Percentiles rank a stretch among this genome's conserved stretches.
Evolutionary conservation across 1,139 yeast genomes (phyloP).

Genomic region (Taiozyma onychis): DNA sequence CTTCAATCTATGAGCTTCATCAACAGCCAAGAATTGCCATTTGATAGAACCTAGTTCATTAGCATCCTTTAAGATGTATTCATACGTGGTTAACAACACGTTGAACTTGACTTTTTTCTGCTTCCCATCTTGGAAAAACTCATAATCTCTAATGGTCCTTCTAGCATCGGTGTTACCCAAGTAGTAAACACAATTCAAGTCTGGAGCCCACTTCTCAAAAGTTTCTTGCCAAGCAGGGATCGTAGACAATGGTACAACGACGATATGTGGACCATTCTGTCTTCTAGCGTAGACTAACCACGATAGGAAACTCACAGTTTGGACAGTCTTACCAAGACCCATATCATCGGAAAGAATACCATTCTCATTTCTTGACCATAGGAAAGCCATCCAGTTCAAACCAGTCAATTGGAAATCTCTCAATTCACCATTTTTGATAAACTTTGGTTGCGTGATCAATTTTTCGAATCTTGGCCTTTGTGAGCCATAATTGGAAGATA

Average conservation of each 20-base stretch:
- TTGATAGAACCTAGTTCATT: conserved; percentile 71
- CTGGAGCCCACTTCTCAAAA: conserved; percentile 97
- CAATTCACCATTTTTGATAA: conserved; percentile 84
- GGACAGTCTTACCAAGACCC: conserved; percentile 99
- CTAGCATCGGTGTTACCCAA: conserved; percentile 91
- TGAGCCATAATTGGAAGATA: conserved; percentile 71
- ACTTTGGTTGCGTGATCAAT: conserved; percentile 78
- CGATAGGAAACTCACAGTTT: conserved; percentile 88
- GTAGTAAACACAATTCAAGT: conserved; percentile 84
- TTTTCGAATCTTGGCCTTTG: conserved; percentile 89
- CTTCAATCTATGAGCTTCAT: conserved; percentile 95
- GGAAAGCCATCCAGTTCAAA: conserved; percentile 98
- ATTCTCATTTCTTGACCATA: conserved; percentile 96
- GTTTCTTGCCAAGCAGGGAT: conserved; percentile 99
- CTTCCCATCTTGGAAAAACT: conserved; percentile 48
- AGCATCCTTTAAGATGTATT: conserved; percentile 87
- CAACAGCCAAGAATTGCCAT: conserved; percentile 98
- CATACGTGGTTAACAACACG: conserved; percentile 86
- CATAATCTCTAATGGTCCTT: conserved; percentile 75
- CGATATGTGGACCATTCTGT: conserved; percentile 94
- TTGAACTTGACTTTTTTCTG: conserved; percentile 75
- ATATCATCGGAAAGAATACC: conserved; percentile 98
- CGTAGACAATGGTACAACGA: conserved; percentile 94
- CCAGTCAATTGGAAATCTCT: conserved; percentile 98
- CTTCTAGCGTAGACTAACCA: conserved; percentile 94